phyloP scores from a whole-genome alignment of 768 basidiomycete species.

The Hericium rajendrae region DNA sequence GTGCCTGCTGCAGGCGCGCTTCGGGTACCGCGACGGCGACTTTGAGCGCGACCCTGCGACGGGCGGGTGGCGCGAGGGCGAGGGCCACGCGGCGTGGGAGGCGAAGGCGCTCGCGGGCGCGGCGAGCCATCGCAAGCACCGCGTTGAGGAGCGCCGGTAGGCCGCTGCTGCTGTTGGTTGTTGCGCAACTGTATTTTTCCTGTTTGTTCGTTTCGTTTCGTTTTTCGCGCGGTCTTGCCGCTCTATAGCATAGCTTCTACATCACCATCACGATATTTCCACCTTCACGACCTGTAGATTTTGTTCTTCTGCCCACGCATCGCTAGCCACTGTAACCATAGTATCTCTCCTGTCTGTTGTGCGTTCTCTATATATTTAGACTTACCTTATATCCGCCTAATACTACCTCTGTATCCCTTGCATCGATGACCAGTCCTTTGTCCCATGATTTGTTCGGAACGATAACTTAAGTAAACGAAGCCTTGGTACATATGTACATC shows the following conservation, averaged over 20 bases:
- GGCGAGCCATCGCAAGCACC: conserved; percentile 26
- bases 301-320: background rate
- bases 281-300: background rate
- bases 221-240: background rate
- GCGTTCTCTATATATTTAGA: background rate
- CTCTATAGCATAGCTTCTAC: background rate
- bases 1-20: conserved; percentile 59
- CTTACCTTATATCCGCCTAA: background rate
- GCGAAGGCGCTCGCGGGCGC: conserved; percentile 35
- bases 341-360: background rate
- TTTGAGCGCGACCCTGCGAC: conserved; percentile 63
- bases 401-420: background rate
- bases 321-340: background rate
- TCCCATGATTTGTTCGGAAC: background rate
- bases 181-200: conserved; percentile 1
- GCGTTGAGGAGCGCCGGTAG: conserved; percentile 30
- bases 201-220: conserved; percentile 1
- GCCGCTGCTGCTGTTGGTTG: background rate
- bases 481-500: too few relatives aligned
- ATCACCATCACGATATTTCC: conserved; percentile 2
- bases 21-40: conserved; percentile 76
- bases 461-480: too few relatives aligned
- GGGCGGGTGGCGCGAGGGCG: conserved; percentile 59
- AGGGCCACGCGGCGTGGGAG: conserved; percentile 59
- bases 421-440: background rate